Evolutionary conservation across 1,284 basidiomycete genomes (phyloP).

Genomic region (Abortiporus biennis): DNA sequence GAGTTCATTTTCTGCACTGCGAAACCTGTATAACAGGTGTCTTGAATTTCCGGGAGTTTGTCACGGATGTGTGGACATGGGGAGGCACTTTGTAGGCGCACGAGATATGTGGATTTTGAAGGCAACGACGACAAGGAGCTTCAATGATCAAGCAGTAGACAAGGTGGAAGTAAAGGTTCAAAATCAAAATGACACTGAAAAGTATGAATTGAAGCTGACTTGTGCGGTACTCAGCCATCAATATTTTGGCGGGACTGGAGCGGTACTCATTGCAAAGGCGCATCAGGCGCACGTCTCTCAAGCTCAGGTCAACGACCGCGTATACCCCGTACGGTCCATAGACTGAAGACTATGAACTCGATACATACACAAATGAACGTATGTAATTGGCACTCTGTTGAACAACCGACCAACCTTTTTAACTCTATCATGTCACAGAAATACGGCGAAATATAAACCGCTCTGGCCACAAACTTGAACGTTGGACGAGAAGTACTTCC

Average conservation of each 20-base stretch:
- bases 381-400: too few relatives aligned
- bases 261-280: constrained; percentile 7
- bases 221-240: constrained; percentile 4
- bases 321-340: too few relatives aligned
- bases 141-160: neutral
- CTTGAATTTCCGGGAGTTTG: neutral
- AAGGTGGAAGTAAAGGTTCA: constrained; percentile 1
- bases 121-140: neutral
- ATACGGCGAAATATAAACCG: too few relatives aligned
- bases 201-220: neutral
- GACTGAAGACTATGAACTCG: too few relatives aligned
- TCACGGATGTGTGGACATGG: neutral
- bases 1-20: neutral
- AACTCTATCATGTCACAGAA: too few relatives aligned
- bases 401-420: too few relatives aligned
- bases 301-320: too few relatives aligned
- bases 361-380: too few relatives aligned
- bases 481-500: too few relatives aligned
- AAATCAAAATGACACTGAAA: neutral
- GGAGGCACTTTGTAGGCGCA: neutral
- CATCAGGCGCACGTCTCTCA: too few relatives aligned
- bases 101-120: neutral
- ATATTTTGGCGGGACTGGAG: constrained; percentile 4
- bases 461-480: too few relatives aligned
- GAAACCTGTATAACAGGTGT: too few relatives aligned